Conservation (phyloP, 305 asterid species). For the Coffea humblotiana region DNA sequence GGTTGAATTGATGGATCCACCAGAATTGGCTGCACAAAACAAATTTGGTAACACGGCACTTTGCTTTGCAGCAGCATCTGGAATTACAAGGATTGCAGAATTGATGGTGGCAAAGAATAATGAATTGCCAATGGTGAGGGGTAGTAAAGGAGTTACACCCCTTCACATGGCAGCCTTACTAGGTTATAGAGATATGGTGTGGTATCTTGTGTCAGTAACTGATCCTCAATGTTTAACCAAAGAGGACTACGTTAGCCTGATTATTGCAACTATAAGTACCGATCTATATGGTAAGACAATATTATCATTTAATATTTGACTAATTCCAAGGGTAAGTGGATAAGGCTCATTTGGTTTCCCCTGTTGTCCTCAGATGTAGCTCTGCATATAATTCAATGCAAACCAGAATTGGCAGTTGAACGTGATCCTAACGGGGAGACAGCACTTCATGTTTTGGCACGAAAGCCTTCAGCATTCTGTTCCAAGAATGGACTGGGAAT, state of each 20-base stretch:
- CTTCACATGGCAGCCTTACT: conserved; percentile 35
- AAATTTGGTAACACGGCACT: conserved; percentile 35
- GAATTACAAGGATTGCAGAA: conserved; percentile 33
- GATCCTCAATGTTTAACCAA: conserved; percentile 17
- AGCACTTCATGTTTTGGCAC: conserved; percentile 33
- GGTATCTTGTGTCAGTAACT: conserved; percentile 35
- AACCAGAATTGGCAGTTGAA: conserved; percentile 28
- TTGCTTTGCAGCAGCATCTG: conserved; percentile 40
- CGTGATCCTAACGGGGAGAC: conserved; percentile 37
- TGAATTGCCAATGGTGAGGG: conserved; percentile 30
- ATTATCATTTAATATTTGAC: background rate
- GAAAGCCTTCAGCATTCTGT: conserved; percentile 32
- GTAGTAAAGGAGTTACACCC: conserved; percentile 36
- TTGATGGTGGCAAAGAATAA: conserved; percentile 30
- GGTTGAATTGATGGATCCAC: conserved; percentile 24
- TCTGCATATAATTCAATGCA: conserved; percentile 24
- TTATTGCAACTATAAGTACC: conserved; percentile 31
- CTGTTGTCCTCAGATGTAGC: conserved; percentile 29
- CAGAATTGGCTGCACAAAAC: conserved; percentile 28
- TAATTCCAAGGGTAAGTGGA: background rate
- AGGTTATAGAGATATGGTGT: conserved; percentile 33
- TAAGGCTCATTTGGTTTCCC: background rate
- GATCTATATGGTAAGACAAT: conserved; percentile 30
- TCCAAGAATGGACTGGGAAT: conserved; percentile 19
- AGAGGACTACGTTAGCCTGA: conserved; percentile 28